Percentiles rank a stretch among this genome's conserved stretches.
Evolutionary conservation across 352 stramenopile species (phyloP).

Genomic region (Phytophthora quininea): DNA sequence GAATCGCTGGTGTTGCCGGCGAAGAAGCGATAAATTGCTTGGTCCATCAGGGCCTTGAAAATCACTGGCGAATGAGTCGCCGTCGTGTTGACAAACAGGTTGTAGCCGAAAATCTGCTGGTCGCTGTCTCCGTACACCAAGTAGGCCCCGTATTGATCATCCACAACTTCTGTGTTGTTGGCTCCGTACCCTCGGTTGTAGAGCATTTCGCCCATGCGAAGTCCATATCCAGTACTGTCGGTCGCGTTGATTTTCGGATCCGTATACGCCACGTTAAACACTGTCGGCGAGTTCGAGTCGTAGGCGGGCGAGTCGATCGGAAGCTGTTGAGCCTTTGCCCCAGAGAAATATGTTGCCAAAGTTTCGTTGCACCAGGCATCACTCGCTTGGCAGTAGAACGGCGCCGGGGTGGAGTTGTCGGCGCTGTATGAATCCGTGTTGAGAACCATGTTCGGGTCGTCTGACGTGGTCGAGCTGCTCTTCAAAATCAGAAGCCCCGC

Average conservation of each 20-base stretch:
- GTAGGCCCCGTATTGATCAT: conserved; percentile 42
- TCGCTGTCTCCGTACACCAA: conserved; percentile 40
- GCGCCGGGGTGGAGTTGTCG: conserved; percentile 31
- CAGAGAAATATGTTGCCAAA: conserved; percentile 34
- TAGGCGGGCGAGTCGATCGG: conserved; percentile 20
- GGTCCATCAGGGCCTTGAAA: conserved; percentile 57
- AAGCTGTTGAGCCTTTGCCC: conserved; percentile 22
- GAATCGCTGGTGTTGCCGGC: conserved; percentile 21
- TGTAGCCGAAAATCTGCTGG: conserved; percentile 48
- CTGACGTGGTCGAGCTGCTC: conserved; percentile 26
- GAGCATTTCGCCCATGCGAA: conserved; percentile 38
- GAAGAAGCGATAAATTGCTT: conserved; percentile 54
- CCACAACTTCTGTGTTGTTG: conserved; percentile 5
- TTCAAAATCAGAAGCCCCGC: conserved; percentile 52
- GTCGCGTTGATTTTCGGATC: conserved; percentile 39
- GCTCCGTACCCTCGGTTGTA: conserved; percentile 44
- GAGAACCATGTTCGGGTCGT: conserved; percentile 44
- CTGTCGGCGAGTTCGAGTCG: conserved; percentile 38
- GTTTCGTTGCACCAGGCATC: conserved; percentile 35
- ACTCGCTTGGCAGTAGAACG: conserved; percentile 38
- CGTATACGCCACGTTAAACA: conserved; percentile 52
- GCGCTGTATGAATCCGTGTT: conserved; percentile 17
- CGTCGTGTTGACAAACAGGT: conserved; percentile 56
- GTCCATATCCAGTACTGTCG: conserved; percentile 36
- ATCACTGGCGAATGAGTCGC: conserved; percentile 40